Percentiles rank a stretch among this genome's conserved stretches.
Conservation (phyloP, 805 yeast genomes). For the Wickerhamiella australiensis region DNA sequence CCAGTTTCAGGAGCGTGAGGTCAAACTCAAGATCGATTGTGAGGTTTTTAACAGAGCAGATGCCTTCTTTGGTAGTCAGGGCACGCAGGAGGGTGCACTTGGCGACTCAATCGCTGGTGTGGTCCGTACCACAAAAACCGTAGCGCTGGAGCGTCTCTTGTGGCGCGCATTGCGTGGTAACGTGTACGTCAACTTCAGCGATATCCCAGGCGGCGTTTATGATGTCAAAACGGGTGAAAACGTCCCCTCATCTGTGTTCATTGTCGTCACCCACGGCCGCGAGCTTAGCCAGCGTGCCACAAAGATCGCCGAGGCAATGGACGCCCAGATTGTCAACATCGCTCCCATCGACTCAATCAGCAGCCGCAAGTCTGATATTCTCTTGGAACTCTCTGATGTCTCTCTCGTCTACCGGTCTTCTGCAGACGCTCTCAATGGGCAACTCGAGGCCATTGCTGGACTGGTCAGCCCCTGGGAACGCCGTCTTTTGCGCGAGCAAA, state of each 20-base stretch:
- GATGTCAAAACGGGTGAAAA: constrained; percentile 46
- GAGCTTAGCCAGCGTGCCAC: constrained; percentile 58
- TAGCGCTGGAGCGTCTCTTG: constrained; percentile 62
- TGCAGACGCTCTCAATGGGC: constrained; percentile 57
- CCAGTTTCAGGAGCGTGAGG: constrained; percentile 48
- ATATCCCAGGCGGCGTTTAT: constrained; percentile 54
- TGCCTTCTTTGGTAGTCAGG: constrained; percentile 33
- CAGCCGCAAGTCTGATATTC: constrained; percentile 32
- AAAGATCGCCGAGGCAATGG: constrained; percentile 80
- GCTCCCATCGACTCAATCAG: constrained; percentile 33
- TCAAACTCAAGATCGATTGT: constrained; percentile 58
- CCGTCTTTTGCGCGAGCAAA: constrained; percentile 62
- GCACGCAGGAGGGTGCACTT: constrained; percentile 26
- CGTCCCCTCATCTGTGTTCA: constrained; percentile 67
- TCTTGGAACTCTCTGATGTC: constrained; percentile 40
- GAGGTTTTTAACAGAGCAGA: constrained; percentile 42
- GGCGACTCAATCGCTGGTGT: constrained; percentile 61
- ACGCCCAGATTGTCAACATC: constrained; percentile 61
- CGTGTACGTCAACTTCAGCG: constrained; percentile 61
- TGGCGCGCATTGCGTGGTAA: constrained; percentile 95
- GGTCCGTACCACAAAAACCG: constrained; percentile 56
- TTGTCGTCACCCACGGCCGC: constrained; percentile 85
- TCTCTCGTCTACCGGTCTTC: constrained; percentile 53
- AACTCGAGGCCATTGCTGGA: constrained; percentile 64
- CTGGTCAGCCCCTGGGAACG: constrained; percentile 67